A percentile compares a stretch with the other conserved stretches of the same genome.
These are phyloP conservation scores for Teratosphaeria viscida DNA, from an alignment of 2,329 filamentous ascomycete species.

Conservation along the genomic window DNA sequence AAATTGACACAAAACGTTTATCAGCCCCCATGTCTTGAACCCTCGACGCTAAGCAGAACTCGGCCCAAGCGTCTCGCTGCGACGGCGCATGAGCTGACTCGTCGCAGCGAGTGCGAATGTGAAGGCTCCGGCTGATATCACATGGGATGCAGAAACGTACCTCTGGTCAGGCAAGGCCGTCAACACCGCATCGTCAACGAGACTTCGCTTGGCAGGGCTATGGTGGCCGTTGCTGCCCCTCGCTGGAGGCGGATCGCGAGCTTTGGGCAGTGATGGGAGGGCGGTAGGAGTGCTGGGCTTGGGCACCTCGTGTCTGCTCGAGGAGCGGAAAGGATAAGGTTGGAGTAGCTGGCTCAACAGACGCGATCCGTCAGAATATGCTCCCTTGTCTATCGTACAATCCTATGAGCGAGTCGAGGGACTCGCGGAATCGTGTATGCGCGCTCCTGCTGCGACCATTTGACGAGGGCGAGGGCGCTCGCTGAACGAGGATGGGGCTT, in stretches of 20 bases:
- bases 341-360: conserved; percentile 5
- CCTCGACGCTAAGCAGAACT: background rate
- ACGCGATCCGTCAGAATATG: conserved; percentile 10
- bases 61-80: background rate
- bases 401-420: conserved; percentile 19
- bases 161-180: conserved; percentile 16
- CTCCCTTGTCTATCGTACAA: conserved; percentile 10
- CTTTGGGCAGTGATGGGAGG: background rate
- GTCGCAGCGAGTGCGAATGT: background rate
- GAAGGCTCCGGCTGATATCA: background rate
- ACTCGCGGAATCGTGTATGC: conserved; percentile 8
- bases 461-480: background rate
- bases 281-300: background rate
- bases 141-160: conserved; percentile 10
- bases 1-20: background rate
- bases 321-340: conserved; percentile 1
- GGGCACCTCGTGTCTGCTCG: background rate
- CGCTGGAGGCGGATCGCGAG: background rate
- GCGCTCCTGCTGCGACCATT: background rate
- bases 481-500: conserved; percentile 7
- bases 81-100: background rate
- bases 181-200: conserved; percentile 15
- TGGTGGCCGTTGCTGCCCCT: background rate
- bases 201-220: conserved; percentile 5
- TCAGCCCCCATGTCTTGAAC: background rate